Base-by-base conservation (phyloP, 805 yeast genomes). In the Tetrapisispora phaffii region DNA sequence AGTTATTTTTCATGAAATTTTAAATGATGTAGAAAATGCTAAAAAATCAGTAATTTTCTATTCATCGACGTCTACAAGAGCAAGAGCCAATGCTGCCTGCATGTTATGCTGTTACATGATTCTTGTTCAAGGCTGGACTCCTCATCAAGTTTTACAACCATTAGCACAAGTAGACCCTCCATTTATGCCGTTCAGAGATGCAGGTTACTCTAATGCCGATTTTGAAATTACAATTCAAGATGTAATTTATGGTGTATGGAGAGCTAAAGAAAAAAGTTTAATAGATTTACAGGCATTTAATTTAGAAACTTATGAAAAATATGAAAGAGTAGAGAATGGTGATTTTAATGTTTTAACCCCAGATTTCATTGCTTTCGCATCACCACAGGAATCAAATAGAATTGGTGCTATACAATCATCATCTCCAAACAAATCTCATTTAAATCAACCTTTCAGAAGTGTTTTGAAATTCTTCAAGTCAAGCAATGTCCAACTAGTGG, bases 301-400 rank as follows among this genome's bases (percentile, higher is more conserved):
- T 59, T 71, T 93, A 47, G 46, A 46, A 61, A 95, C 87, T 58
- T 90, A 89, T 63, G 98, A 93, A 64, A 84, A 79, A 57, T 89
- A 85, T 59, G 98, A 93, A 65, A 72, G 95, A 51, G 98, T 93
- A 2, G 97, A 93, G 60, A 93, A 89, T 63, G 98, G 98, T 50
- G 98, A 93, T 65, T 85, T 93, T 57, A 93, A 93, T 63, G 81
- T 83, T 32, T 71, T 93, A 40, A 85, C 96, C 2, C 90, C 93
- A 49, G 95, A 93, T 61, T 93, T 90, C 58, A 82, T 93, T 52
- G 98, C 98, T 26, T 93, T 93, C 73, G 98, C 98, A 5, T 88
- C 97, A 1, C 98, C 98, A 3, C 87, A 82, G 55, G 93, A 85
- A 61, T 75, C 78, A 34, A 66, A 71, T 33, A 65, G 71, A 42